Evolutionary conservation across 495 filamentous ascomycete species (phyloP).

Genomic region (Trichoderma orchidacearum): DNA sequence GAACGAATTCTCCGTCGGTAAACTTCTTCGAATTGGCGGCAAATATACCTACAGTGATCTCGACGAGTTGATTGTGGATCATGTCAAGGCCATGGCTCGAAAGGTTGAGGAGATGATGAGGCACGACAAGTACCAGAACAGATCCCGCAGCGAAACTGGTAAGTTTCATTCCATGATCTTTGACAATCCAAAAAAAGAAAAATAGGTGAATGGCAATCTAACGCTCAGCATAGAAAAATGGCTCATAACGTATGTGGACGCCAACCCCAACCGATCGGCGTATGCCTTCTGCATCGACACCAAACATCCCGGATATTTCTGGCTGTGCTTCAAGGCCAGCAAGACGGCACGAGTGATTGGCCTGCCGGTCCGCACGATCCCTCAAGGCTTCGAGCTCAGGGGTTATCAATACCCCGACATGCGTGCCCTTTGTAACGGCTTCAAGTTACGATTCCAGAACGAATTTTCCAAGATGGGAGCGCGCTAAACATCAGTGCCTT

Average conservation of each 20-base stretch:
- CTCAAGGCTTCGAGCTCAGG: conserved; percentile 73
- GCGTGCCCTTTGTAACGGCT: conserved; percentile 80
- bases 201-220: background rate
- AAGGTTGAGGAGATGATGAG: conserved; percentile 94
- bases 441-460: conserved; percentile 40
- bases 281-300: conserved; percentile 92
- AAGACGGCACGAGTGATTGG: conserved; percentile 52
- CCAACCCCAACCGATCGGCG: conserved; percentile 83
- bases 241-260: conserved; percentile 87
- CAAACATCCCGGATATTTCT: conserved; percentile 89
- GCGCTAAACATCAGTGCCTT: background rate
- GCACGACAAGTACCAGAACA: conserved; percentile 79
- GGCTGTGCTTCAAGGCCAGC: conserved; percentile 87
- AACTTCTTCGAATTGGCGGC: conserved; percentile 65
- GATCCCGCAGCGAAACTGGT: conserved; percentile 74
- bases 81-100: conserved; percentile 92
- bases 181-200: background rate
- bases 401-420: conserved; percentile 85
- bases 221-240: conserved; percentile 61
- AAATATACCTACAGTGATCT: conserved; percentile 89
- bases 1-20: conserved; percentile 86
- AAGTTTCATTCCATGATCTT: conserved; percentile 22
- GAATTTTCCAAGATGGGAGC: conserved; percentile 28
- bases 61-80: conserved; percentile 92
- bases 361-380: conserved; percentile 86